Evolutionary conservation across 495 filamentous ascomycete genomes (phyloP).

Genomic region (Penicillium macrosclerotiorum): DNA sequence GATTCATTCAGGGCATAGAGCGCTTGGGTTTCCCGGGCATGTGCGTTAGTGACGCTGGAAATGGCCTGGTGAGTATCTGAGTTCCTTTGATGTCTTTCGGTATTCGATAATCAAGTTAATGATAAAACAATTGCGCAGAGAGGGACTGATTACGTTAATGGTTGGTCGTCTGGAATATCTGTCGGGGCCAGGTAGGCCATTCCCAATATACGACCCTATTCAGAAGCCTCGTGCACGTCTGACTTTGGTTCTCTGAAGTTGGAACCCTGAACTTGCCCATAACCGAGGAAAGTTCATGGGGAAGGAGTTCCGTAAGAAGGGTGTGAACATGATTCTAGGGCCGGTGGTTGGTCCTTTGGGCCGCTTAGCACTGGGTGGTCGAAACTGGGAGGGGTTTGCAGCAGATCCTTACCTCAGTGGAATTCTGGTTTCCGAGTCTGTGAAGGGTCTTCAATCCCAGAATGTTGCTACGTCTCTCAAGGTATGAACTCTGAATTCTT

Average conservation of each 20-base stretch:
- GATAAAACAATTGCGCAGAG: too few relatives aligned
- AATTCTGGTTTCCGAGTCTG: constrained; percentile 55
- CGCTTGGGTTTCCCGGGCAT: constrained; percentile 59
- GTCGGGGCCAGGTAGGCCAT: constrained; percentile 48
- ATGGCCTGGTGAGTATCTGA: constrained; percentile 44
- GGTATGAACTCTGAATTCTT: constrained; percentile 24
- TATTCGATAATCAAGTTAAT: too few relatives aligned
- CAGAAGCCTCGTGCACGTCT: too few relatives aligned
- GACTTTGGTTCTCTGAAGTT: constrained; percentile 1
- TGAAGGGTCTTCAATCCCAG: constrained; percentile 65
- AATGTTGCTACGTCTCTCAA: constrained; percentile 73
- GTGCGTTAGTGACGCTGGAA: constrained; percentile 62
- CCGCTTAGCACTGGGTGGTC: constrained; percentile 71
- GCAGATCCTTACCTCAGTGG: constrained; percentile 69
- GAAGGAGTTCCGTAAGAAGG: constrained; percentile 55
- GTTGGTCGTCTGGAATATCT: constrained; percentile 53
- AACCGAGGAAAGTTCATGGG: constrained; percentile 53
- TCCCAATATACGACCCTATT: too few relatives aligned
- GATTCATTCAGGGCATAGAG: constrained; percentile 49
- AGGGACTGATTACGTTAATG: constrained; percentile 58
- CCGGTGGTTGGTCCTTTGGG: constrained; percentile 72
- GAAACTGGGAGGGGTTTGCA: constrained; percentile 86
- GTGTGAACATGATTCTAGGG: constrained; percentile 55
- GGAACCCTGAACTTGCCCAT: constrained; percentile 38
- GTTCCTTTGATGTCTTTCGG: background rate